These are phyloP conservation scores for Pleomassaria siparia DNA, from an alignment of 2,329 filamentous ascomycete genomes.

Conservation along the genomic window DNA sequence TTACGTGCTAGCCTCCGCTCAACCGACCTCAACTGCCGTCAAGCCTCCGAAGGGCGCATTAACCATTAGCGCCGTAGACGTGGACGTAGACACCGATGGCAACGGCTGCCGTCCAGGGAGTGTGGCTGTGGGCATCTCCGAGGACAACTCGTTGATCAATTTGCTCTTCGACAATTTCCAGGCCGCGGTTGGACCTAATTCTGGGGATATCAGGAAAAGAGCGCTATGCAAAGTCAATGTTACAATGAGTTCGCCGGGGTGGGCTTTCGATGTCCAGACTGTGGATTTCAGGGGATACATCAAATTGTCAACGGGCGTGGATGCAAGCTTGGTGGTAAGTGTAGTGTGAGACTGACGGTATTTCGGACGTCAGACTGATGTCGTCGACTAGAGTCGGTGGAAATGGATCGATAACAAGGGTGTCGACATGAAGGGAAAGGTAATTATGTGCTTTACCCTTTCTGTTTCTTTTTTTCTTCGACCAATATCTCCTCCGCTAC, in stretches of 20 bases:
- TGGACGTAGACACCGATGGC: slow-evolving; percentile 24
- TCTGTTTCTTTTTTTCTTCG: too few species aligned
- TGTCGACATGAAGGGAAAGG: slow-evolving; percentile 27
- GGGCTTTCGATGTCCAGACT: slow-evolving; percentile 26
- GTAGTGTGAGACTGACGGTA: too few species aligned
- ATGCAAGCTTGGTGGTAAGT: slow-evolving; percentile 22
- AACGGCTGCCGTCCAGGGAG: slow-evolving; percentile 23
- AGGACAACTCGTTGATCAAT: slow-evolving; percentile 26
- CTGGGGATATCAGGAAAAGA: slow-evolving; percentile 17
- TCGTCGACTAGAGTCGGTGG: slow-evolving; percentile 28
- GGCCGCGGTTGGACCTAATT: slow-evolving; percentile 27
- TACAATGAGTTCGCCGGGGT: slow-evolving; percentile 23
- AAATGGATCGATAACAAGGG: slow-evolving; percentile 29
- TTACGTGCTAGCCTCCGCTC: background rate
- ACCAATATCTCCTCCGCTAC: too few species aligned
- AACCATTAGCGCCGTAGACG: slow-evolving; percentile 10
- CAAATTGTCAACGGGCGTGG: slow-evolving; percentile 19
- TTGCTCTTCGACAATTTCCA: slow-evolving; percentile 29
- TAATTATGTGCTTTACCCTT: too few species aligned
- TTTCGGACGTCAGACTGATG: too few species aligned
- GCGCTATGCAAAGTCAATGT: slow-evolving; percentile 30
- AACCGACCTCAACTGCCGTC: slow-evolving; percentile 4
- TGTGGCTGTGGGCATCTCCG: slow-evolving; percentile 21
- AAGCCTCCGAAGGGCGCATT: slow-evolving; percentile 16
- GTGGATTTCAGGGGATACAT: slow-evolving; percentile 29